phyloP scores from a whole-genome alignment of 805 yeast genomes.

The Ogataea sp. region DNA sequence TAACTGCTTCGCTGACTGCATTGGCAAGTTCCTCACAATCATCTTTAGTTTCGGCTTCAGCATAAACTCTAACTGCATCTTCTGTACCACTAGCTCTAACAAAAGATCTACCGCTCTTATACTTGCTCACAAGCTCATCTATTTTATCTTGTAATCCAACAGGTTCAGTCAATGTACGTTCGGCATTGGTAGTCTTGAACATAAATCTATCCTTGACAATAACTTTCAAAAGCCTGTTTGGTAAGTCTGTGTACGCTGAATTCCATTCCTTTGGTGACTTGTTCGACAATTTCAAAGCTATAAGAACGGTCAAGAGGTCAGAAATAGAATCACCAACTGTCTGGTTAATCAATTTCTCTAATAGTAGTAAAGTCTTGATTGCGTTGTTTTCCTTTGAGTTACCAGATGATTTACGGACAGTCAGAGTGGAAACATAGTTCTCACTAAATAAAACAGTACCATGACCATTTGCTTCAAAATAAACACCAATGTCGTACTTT shows the following conservation, averaged over 20 bases:
- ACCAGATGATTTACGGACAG: slow-evolving; percentile 22
- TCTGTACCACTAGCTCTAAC: slow-evolving; percentile 98
- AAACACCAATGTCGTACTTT: slow-evolving; percentile 82
- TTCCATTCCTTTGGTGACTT: slow-evolving; percentile 65
- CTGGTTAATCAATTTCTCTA: slow-evolving; percentile 78
- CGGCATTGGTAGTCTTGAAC: slow-evolving; percentile 87
- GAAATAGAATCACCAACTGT: slow-evolving; percentile 98
- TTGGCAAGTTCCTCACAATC: slow-evolving; percentile 40
- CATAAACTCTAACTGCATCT: slow-evolving; percentile 92
- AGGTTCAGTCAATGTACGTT: slow-evolving; percentile 72
- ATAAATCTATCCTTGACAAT: slow-evolving; percentile 72
- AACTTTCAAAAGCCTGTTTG: slow-evolving; percentile 76
- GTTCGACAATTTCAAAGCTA: slow-evolving; percentile 42
- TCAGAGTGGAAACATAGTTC: slow-evolving; percentile 34
- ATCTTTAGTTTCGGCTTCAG: slow-evolving; percentile 61
- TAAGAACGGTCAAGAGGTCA: slow-evolving; percentile 75
- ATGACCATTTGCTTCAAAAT: slow-evolving; percentile 99
- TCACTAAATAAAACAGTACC: slow-evolving; percentile 86
- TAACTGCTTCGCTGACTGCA: slow-evolving; percentile 31
- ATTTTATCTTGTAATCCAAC: slow-evolving; percentile 67
- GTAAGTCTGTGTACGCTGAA: slow-evolving; percentile 69
- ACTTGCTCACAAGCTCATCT: slow-evolving; percentile 53
- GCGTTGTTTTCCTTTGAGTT: slow-evolving; percentile 40
- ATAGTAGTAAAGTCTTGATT: slow-evolving; percentile 44
- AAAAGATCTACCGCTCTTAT: slow-evolving; percentile 67